phyloP scores from a whole-genome alignment of 2,329 filamentous ascomycete genomes.

The Knufia petricola region DNA sequence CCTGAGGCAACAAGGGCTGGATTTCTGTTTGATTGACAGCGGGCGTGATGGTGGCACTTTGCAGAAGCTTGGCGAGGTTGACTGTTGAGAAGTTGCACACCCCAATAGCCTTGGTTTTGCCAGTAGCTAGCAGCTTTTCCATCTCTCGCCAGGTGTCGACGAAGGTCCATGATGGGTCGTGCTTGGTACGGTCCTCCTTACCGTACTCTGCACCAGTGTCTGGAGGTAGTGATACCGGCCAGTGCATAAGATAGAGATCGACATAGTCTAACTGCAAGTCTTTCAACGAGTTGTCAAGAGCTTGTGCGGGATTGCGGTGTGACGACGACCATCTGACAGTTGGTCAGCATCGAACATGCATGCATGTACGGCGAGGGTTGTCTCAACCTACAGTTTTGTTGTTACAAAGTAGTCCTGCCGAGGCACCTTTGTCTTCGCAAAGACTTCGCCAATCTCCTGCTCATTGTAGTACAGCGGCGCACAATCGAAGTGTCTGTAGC shows the following conservation, averaged over 20 bases:
- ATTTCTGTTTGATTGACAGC: no score
- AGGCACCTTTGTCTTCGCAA: conserved; percentile 54
- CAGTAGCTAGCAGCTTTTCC: conserved; percentile 33
- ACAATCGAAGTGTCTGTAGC: conserved; percentile 32
- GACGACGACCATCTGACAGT: no score
- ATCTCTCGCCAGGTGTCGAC: conserved; percentile 35
- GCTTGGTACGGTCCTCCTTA: no score
- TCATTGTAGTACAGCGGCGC: conserved; percentile 53
- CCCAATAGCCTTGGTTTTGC: conserved; percentile 33
- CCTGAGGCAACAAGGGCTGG: no score
- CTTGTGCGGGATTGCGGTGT: no score
- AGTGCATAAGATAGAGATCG: conserved; percentile 63
- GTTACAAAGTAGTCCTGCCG: conserved; percentile 57
- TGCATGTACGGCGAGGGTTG: no score
- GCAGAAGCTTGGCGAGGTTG: no score
- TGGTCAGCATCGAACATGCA: no score
- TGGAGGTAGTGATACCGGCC: no score
- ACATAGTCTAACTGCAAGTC: conserved; percentile 57
- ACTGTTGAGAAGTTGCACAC: conserved; percentile 39
- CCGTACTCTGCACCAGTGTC: no score
- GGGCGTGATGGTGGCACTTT: no score
- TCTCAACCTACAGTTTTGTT: conserved; percentile 59
- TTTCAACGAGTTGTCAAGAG: conserved; percentile 51
- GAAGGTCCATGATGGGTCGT: no score
- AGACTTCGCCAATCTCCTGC: conserved; percentile 54